Evolutionary conservation across 768 basidiomycete species (phyloP).

Genomic region (Mycena metata): DNA sequence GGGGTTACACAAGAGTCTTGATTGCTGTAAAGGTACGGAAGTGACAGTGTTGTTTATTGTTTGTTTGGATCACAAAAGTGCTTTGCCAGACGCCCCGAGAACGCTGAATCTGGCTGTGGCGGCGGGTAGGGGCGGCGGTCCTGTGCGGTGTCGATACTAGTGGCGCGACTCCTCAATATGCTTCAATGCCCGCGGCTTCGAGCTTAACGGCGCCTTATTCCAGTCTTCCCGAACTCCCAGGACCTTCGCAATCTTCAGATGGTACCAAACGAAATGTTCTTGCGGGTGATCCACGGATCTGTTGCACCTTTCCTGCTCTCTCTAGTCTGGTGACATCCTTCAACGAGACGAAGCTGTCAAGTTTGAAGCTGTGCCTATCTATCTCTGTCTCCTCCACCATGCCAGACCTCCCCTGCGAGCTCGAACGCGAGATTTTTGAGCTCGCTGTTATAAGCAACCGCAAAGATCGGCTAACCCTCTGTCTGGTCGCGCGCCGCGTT

Average conservation of each 20-base stretch:
- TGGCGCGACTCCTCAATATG: not conserved
- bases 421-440: slow-evolving; percentile 25
- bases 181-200: slow-evolving; percentile 7
- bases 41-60: too few relatives aligned
- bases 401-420: slow-evolving; percentile 12
- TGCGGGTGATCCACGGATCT: not conserved
- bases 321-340: too few relatives aligned
- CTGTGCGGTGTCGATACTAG: not conserved
- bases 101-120: too few relatives aligned
- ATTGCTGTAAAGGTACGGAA: too few relatives aligned
- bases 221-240: not conserved
- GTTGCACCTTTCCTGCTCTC: not conserved
- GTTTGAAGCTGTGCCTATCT: not conserved
- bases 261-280: not conserved
- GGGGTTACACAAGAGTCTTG: not conserved
- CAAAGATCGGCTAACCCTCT: not conserved
- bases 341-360: too few relatives aligned
- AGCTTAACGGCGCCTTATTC: slow-evolving; percentile 3
- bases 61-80: too few relatives aligned
- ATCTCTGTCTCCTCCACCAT: not conserved
- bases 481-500: slow-evolving; percentile 7
- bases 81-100: too few relatives aligned
- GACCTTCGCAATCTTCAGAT: not conserved
- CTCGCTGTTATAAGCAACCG: too few relatives aligned
- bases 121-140: too few relatives aligned